Evolutionary conservation across 352 stramenopile species (phyloP), one percentile per base, ranked within the genome.

Genomic region (Chrysophaeum taylorii): DNA sequence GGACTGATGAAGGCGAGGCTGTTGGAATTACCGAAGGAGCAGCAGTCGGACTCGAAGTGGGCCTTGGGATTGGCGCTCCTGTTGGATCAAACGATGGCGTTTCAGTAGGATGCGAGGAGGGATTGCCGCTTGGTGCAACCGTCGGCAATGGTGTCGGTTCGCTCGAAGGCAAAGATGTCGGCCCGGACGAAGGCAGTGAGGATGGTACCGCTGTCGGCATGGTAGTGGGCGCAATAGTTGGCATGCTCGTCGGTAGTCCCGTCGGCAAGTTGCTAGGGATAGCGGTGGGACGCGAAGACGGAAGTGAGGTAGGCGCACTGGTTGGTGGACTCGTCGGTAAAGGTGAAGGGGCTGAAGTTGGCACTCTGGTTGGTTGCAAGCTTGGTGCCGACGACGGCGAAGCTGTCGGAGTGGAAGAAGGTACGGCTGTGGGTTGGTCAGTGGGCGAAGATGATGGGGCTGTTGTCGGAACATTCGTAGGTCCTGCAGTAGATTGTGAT

Each of bases 231-330:
- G 41, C n/a, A 23, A n/a, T 64, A 53, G n/a, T 64, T 36, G 57
- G 57, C 23, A 31, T 23, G n/a, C 42, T 53, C 23, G 57, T 64
- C 23, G 57, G 57, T 52, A 64, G n/a, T 23, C n/a, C 23, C n/a
- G 23, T 53, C 23, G 57, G 57, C 23, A 23, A 23, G 23, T 23
- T 53, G 42, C n/a, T 64, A 52, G 57, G 57, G 23, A 52, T 52
- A 53, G n/a, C 57, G 41, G n/a, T 64, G 42, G 57, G 57, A 53
- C 42, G n/a, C 57, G 57, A 64, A n/a, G 23, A n/a, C 43, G 43
- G 43, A n/a, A n/a, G n/a, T 53, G 23, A 23, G 23, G n/a, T 64
- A 23, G 57, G 57, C 23, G 23, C n/a, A 64, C n/a, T 52, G 23
- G 57, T 23, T 23, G 57, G 57, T 52, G 23, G 57, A 36, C 23